These are phyloP conservation scores for Phylloporus arenicola DNA, from an alignment of 768 basidiomycete species.

Conservation along the genomic window DNA sequence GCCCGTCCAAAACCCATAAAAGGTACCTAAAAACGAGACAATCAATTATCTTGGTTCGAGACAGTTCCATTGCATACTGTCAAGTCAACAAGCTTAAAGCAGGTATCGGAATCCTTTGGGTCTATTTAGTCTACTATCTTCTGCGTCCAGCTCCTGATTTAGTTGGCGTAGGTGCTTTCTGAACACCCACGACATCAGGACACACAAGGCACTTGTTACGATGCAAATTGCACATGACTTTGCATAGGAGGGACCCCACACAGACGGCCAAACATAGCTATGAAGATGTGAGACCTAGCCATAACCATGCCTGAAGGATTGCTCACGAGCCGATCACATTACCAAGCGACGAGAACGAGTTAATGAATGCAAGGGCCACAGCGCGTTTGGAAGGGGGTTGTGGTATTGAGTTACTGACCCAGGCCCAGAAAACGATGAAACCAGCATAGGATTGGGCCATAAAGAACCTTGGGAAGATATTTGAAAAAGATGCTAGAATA, in stretches of 20 bases:
- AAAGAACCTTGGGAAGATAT: constrained; percentile 48
- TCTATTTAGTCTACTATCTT: constrained; percentile 33
- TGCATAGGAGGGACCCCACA: constrained; percentile 67
- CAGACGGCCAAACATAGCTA: constrained; percentile 61
- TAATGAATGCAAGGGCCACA: constrained; percentile 79
- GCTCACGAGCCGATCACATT: constrained; percentile 81
- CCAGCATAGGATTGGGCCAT: constrained; percentile 73
- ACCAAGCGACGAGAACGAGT: constrained; percentile 76
- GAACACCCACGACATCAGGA: constrained; percentile 48
- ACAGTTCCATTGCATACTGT: neutral
- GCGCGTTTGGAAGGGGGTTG: constrained; percentile 85
- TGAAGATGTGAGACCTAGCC: constrained; percentile 4
- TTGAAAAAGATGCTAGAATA: neutral
- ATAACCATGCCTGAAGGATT: neutral
- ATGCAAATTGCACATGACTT: constrained; percentile 73
- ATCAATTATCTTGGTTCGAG: neutral
- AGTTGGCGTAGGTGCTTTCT: constrained; percentile 38
- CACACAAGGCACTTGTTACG: constrained; percentile 44
- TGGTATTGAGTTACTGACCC: constrained; percentile 58
- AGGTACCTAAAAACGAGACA: neutral
- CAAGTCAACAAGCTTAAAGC: constrained; percentile 27
- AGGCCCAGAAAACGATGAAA: constrained; percentile 57
- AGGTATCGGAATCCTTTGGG: constrained; percentile 43
- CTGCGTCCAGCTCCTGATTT: constrained; percentile 37
- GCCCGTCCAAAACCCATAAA: neutral